Evolutionary conservation across 495 filamentous ascomycete species (phyloP).

Genomic region (Hypomontagnella submonticulosa): DNA sequence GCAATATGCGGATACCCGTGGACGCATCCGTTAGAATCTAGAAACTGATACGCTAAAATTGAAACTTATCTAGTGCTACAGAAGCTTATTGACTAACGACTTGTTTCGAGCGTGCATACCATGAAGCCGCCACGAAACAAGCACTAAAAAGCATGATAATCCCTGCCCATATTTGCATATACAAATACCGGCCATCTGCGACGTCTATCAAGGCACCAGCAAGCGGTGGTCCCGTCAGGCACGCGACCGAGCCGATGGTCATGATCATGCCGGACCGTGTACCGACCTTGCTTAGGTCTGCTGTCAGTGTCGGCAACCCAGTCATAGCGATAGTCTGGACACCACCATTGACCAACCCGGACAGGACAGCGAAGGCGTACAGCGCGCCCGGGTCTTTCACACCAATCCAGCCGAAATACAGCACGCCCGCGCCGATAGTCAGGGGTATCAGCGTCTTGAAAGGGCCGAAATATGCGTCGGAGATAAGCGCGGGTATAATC

Average conservation of each 20-base stretch:
- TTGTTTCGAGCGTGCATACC: constrained; percentile 29
- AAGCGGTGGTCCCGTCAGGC: constrained; percentile 72
- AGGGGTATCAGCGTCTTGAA: constrained; percentile 72
- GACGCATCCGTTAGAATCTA: no score
- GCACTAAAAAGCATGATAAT: constrained; percentile 35
- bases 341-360: constrained; percentile 70
- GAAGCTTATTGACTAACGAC: background rate
- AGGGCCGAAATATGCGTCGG: constrained; percentile 66
- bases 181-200: constrained; percentile 50
- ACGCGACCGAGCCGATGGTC: constrained; percentile 69
- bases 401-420: constrained; percentile 63
- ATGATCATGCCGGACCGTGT: constrained; percentile 77
- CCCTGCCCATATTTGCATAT: constrained; percentile 69
- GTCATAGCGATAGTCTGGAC: constrained; percentile 74
- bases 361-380: constrained; percentile 68
- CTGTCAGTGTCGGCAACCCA: constrained; percentile 66
- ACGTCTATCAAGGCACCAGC: constrained; percentile 65
- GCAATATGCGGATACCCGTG: no score
- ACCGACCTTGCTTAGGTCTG: constrained; percentile 69
- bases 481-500: constrained; percentile 68
- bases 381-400: constrained; percentile 59
- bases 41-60: background rate
- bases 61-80: constrained; percentile 3
- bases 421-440: constrained; percentile 44
- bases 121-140: constrained; percentile 34